Evolutionary conservation across 805 yeast genomes (phyloP).

Genomic region (Nakazawaea ishiwadae): DNA sequence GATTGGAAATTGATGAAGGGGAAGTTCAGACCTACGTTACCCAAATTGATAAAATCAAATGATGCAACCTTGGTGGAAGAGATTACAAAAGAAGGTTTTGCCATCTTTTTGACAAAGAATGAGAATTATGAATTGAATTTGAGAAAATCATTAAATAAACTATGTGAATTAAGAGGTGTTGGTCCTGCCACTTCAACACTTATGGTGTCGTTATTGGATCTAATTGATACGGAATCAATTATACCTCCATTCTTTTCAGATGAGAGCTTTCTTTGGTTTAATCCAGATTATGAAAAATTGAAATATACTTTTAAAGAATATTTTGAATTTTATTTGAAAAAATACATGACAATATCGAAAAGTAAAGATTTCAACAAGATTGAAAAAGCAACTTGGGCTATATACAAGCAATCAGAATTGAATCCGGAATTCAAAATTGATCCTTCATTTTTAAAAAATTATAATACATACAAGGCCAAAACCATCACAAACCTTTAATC

Average conservation of each 20-base stretch:
- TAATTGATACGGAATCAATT: neutral
- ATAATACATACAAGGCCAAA: conserved; percentile 1
- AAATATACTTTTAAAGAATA: conserved; percentile 41
- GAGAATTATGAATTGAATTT: conserved; percentile 19
- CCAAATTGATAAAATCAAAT: conserved; percentile 36
- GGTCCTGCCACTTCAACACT: conserved; percentile 50
- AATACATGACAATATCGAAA: neutral
- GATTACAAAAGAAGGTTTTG: conserved; percentile 27
- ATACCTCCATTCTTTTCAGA: conserved; percentile 47
- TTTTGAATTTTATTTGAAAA: conserved; percentile 28
- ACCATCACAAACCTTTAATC: conserved; percentile 4
- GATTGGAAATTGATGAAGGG: conserved; percentile 45
- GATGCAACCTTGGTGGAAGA: conserved; percentile 24
- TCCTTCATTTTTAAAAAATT: conserved; percentile 3
- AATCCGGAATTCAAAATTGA: conserved; percentile 4
- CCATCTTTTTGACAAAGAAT: conserved; percentile 6
- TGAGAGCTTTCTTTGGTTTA: conserved; percentile 35
- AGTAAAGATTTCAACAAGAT: conserved; percentile 9
- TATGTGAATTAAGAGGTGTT: conserved; percentile 38
- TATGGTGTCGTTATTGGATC: conserved; percentile 27
- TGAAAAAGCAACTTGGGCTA: conserved; percentile 13
- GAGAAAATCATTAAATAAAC: conserved; percentile 23
- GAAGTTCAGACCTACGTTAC: conserved; percentile 39
- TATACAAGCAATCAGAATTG: conserved; percentile 1
- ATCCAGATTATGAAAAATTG: conserved; percentile 27